Evolutionary conservation across 1,284 basidiomycete species (phyloP).

Genomic region (Salmacisia buchloeana): DNA sequence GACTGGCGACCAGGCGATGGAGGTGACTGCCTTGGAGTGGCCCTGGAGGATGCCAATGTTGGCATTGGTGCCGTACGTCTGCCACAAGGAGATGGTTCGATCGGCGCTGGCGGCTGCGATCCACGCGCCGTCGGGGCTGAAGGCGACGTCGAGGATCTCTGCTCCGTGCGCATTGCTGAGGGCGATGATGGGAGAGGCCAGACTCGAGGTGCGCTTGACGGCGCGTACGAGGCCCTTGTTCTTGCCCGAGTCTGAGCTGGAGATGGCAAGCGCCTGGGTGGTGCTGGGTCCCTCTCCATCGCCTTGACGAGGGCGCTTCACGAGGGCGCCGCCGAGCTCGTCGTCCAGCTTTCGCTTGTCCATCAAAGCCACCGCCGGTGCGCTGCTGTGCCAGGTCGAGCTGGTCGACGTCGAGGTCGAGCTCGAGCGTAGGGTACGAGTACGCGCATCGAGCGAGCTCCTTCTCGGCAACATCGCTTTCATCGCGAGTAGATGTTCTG

Average conservation of each 20-base stretch:
- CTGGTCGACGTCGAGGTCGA: too few relatives aligned
- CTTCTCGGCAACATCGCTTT: too few relatives aligned
- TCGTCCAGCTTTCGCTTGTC: not conserved
- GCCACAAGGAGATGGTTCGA: conserved; percentile 46
- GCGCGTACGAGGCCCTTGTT: conserved; percentile 34
- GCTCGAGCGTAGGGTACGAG: too few relatives aligned
- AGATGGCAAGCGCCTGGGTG: conserved; percentile 27
- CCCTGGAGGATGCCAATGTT: conserved; percentile 45
- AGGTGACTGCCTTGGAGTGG: conserved; percentile 44
- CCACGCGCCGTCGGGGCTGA: conserved; percentile 36
- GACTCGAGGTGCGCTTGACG: conserved; percentile 35
- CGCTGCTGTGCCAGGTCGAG: too few relatives aligned
- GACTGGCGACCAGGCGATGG: conserved; percentile 31
- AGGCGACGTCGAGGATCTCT: conserved; percentile 43
- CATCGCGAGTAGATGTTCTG: not conserved
- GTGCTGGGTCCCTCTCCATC: conserved; percentile 15
- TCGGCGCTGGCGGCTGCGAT: conserved; percentile 44
- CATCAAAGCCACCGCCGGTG: too few relatives aligned
- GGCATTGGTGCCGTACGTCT: conserved; percentile 39
- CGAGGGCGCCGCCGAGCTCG: not conserved
- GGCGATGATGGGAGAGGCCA: conserved; percentile 36
- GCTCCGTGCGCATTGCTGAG: conserved; percentile 40
- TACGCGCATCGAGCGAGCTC: too few relatives aligned
- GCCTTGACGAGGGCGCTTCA: conserved; percentile 18
- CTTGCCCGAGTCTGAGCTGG: conserved; percentile 29